phyloP scores from a whole-genome alignment of 805 yeast genomes.

The Wickerhamiella alocasiicola region DNA sequence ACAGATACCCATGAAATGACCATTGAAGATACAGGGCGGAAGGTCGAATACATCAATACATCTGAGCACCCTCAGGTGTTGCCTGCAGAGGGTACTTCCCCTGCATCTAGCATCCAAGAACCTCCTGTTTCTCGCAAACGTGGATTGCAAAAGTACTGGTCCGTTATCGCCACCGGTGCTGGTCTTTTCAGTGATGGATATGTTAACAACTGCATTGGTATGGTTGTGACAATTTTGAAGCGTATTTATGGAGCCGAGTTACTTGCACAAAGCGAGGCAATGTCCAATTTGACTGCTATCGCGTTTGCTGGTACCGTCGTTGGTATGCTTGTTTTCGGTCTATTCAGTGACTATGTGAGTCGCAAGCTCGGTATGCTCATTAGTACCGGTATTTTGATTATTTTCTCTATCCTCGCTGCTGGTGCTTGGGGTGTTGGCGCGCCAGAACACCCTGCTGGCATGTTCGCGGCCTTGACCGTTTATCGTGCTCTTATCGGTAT shows the following conservation, averaged over 20 bases:
- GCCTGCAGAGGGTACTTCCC: not conserved
- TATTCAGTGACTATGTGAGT: slow-evolving; percentile 63
- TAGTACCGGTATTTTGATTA: slow-evolving; percentile 61
- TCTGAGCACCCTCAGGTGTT: not conserved
- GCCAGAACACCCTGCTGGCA: slow-evolving; percentile 44
- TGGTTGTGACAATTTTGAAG: slow-evolving; percentile 60
- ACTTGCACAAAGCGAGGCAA: slow-evolving; percentile 53
- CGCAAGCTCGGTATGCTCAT: slow-evolving; percentile 74
- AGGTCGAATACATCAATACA: not conserved
- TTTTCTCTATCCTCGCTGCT: slow-evolving; percentile 67
- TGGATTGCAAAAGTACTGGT: slow-evolving; percentile 36
- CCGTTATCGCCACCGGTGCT: slow-evolving; percentile 76
- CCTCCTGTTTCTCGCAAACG: not conserved
- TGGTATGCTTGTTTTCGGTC: slow-evolving; percentile 75
- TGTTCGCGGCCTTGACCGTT: slow-evolving; percentile 71
- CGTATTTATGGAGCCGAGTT: slow-evolving; percentile 47
- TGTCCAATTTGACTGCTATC: slow-evolving; percentile 70
- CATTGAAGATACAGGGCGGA: slow-evolving; percentile 1
- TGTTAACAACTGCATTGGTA: slow-evolving; percentile 69
- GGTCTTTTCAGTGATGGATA: slow-evolving; percentile 92
- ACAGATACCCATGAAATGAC: slow-evolving; percentile 6
- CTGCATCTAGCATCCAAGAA: not conserved
- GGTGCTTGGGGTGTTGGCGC: slow-evolving; percentile 79
- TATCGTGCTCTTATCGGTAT: slow-evolving; percentile 81
- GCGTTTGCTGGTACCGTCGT: slow-evolving; percentile 87